Conservation (phyloP, 2,329 filamentous ascomycete genomes). For the Arthrobotrys entomopaga region DNA sequence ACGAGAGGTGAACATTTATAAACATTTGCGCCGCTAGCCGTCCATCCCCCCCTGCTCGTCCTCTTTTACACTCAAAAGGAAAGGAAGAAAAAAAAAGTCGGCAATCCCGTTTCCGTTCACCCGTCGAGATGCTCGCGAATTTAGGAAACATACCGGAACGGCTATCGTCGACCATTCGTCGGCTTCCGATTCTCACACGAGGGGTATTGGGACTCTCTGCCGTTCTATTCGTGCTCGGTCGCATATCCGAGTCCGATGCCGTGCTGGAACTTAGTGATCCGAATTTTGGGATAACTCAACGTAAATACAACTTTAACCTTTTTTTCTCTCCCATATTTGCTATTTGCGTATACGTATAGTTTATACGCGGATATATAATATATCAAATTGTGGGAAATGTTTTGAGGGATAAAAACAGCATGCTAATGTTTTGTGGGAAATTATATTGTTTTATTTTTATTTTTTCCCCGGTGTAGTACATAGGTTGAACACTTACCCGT, state of each 20-base stretch:
- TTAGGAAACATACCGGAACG: constrained; percentile 43
- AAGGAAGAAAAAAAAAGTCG: too few relatives aligned
- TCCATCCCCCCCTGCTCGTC: too few relatives aligned
- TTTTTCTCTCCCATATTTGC: not conserved
- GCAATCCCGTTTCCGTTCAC: not conserved
- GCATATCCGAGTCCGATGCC: constrained; percentile 34
- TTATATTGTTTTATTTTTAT: too few relatives aligned
- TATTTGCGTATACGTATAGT: too few relatives aligned
- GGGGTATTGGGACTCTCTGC: constrained; percentile 26
- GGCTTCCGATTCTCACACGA: constrained; percentile 49
- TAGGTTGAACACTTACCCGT: constrained; percentile 88
- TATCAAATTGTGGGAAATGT: too few relatives aligned
- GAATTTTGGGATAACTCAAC: constrained; percentile 42
- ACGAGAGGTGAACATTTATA: too few relatives aligned
- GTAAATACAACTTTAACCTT: constrained; percentile 16
- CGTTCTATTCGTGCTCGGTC: constrained; percentile 38
- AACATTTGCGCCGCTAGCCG: too few relatives aligned
- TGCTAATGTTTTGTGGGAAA: too few relatives aligned
- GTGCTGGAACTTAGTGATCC: constrained; percentile 26
- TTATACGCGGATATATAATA: too few relatives aligned
- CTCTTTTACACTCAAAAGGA: too few relatives aligned
- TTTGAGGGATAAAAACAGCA: too few relatives aligned
- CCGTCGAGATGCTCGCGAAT: constrained; percentile 31
- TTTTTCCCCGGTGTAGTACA: constrained; percentile 80
- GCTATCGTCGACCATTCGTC: constrained; percentile 36